These are phyloP conservation scores for Fusarium vanettenii DNA, from an alignment of 2,329 filamentous ascomycete species.

Conservation along the genomic window DNA sequence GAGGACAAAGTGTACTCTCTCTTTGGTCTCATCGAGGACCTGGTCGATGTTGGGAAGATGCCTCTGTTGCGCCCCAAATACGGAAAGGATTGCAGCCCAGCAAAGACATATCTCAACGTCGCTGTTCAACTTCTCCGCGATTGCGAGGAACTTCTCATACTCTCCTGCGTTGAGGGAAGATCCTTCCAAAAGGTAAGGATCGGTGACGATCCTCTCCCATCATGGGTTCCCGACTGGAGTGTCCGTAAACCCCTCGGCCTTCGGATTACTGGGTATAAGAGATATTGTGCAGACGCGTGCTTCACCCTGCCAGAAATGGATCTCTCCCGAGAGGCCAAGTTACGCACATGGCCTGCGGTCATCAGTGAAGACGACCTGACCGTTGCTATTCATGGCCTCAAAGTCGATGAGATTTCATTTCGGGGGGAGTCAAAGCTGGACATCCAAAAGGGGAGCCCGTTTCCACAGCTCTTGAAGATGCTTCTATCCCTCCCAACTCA, in stretches of 20 bases:
- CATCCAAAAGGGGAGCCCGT: not conserved
- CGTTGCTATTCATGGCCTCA: not conserved
- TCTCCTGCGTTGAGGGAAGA: not conserved
- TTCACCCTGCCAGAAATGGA: not conserved
- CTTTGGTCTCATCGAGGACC: not conserved
- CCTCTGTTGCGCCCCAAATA: not conserved
- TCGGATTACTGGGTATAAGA: not conserved
- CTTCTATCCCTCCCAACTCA: not conserved
- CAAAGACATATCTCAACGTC: not conserved
- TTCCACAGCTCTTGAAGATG: not conserved
- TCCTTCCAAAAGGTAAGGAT: not conserved
- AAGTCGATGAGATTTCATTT: not conserved
- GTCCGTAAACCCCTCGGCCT: not conserved
- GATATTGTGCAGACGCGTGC: not conserved
- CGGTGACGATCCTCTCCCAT: not conserved
- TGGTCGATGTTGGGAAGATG: not conserved
- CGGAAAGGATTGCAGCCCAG: not conserved
- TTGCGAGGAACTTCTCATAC: not conserved
- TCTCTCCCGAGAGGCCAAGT: not conserved
- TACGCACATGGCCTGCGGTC: not conserved
- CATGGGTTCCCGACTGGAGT: not conserved
- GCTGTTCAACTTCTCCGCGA: not conserved
- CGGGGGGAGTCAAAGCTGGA: not conserved
- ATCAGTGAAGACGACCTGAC: not conserved
- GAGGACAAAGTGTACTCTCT: not conserved